A percentile compares a stretch with the other conserved stretches of the same genome.
These are phyloP conservation scores for Laetiporus sulphureus DNA, from an alignment of 1,284 basidiomycete species.

Conservation along the genomic window DNA sequence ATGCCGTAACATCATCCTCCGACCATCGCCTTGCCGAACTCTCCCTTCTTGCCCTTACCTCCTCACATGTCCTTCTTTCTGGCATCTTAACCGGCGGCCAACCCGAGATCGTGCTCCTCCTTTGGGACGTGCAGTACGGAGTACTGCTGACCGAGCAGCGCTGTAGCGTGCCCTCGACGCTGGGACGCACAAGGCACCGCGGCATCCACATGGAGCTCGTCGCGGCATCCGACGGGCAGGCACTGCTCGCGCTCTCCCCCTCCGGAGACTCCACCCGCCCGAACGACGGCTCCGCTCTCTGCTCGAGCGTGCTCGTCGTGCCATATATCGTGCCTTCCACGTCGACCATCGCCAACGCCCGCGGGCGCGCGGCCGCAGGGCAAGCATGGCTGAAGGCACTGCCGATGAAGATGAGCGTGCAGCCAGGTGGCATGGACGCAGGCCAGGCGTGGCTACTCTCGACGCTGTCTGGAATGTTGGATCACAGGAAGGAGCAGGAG, in stretches of 20 bases:
- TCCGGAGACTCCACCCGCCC: conserved; percentile 17
- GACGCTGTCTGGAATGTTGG: conserved; percentile 29
- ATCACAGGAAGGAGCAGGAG: conserved; percentile 18
- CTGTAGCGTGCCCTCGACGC: conserved; percentile 45
- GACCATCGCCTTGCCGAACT: conserved; percentile 21
- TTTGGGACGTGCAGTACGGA: conserved; percentile 71
- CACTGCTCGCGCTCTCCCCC: conserved; percentile 48
- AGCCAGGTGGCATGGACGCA: conserved; percentile 20
- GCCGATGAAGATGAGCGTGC: not conserved
- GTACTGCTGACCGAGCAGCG: conserved; percentile 53
- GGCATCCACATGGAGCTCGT: conserved; percentile 29
- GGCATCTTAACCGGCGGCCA: conserved; percentile 32
- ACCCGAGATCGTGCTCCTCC: conserved; percentile 45
- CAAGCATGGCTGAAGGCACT: conserved; percentile 40
- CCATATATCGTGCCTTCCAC: conserved; percentile 42
- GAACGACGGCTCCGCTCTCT: conserved; percentile 18
- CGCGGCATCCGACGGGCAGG: conserved; percentile 30
- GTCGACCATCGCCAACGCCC: conserved; percentile 56
- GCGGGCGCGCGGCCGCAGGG: conserved; percentile 44
- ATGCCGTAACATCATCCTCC: conserved; percentile 1
- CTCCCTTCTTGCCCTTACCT: conserved; percentile 47
- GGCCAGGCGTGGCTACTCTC: conserved; percentile 31
- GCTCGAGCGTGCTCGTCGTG: conserved; percentile 50
- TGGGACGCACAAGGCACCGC: conserved; percentile 31
- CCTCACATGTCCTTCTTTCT: conserved; percentile 59